Base-by-base conservation (phyloP, 2,329 filamentous ascomycete genomes). In the Diaporthe citri region DNA sequence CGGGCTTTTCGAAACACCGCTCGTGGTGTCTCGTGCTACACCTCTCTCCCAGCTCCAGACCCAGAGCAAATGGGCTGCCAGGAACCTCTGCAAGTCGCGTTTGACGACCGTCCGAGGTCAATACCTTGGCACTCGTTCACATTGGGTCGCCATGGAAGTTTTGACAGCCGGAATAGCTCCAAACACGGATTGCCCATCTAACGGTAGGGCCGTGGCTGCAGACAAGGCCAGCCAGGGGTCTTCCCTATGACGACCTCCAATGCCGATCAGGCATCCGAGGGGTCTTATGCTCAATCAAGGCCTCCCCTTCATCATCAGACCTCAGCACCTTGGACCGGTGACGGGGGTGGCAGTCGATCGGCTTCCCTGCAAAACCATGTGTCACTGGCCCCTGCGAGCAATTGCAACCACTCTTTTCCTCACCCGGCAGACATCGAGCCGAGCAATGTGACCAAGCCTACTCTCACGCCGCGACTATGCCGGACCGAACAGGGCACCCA, bases 101-200 rank as follows among this genome's bases (percentile, higher is more conserved):
- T 62, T 73, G 46, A 73, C 59, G 31, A 46, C 28, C 43, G 60
- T 69, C 74, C 52, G 52, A 73, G 39, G 73, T 74, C 56, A 34
- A 36, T 13, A 28, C 25, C 51, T 39, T 64, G 55, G 56, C 59
- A n/a, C 51, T 43, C 36, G 51, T 15, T 46, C 72, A 48, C 51
- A 36, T 25, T 57, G 51, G 60, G 36, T 59, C 39, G 20, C 34
- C 51, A 55, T 57, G 69, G 59, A 34, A 67, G 17, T 57, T 72
- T 75, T 69, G 69, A 75, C 73, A 75, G 69, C 73, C 41, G 69
- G 59, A 36, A 69, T 69, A 46, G 64, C 64, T 55, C 48, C 64
- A 69, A 55, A 69, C 64, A 41, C 64, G 64, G 64, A 52, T 31
- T 41, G 64, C 48, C 64, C n/a, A 55, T 41, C 48, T 41, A 41